phyloP scores from a whole-genome alignment of 2,329 filamentous ascomycete genomes.

The Xylaria multiplex region DNA sequence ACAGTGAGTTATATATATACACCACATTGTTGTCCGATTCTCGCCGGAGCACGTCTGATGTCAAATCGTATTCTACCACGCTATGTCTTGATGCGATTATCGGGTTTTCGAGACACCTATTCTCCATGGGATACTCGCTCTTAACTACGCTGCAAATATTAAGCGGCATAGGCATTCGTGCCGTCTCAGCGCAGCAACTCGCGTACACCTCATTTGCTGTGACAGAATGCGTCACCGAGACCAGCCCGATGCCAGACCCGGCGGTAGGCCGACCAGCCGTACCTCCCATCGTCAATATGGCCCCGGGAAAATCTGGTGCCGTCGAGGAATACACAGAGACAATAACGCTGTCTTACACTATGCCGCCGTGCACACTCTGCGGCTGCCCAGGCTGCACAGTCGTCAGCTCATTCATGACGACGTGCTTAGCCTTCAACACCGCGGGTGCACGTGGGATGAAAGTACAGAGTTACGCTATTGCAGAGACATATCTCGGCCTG shows the following conservation, averaged over 20 bases:
- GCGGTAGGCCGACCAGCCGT: neutral
- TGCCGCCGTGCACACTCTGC: conserved; percentile 38
- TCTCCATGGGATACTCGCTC: conserved; percentile 25
- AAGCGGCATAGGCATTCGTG: conserved; percentile 7
- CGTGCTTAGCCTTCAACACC: conserved; percentile 30
- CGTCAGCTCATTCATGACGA: conserved; percentile 38
- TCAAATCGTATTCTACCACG: neutral
- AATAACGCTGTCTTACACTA: conserved; percentile 31
- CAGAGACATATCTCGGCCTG: conserved; percentile 41
- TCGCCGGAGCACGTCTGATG: neutral
- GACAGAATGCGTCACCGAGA: conserved; percentile 32
- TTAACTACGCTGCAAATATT: conserved; percentile 15
- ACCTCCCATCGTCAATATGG: conserved; percentile 12
- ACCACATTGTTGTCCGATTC: neutral
- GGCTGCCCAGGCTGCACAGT: conserved; percentile 39
- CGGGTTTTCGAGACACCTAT: neutral
- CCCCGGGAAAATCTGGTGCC: neutral
- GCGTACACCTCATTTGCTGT: conserved; percentile 32
- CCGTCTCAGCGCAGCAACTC: conserved; percentile 28
- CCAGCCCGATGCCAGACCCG: neutral
- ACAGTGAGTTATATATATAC: conserved; percentile 20
- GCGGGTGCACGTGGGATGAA: conserved; percentile 14
- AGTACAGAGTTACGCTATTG: conserved; percentile 37
- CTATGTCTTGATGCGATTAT: conserved; percentile 9
- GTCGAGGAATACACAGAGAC: conserved; percentile 1